Conservation (phyloP, 2,329 filamentous ascomycete species). For the Penicillium janthinellum region DNA sequence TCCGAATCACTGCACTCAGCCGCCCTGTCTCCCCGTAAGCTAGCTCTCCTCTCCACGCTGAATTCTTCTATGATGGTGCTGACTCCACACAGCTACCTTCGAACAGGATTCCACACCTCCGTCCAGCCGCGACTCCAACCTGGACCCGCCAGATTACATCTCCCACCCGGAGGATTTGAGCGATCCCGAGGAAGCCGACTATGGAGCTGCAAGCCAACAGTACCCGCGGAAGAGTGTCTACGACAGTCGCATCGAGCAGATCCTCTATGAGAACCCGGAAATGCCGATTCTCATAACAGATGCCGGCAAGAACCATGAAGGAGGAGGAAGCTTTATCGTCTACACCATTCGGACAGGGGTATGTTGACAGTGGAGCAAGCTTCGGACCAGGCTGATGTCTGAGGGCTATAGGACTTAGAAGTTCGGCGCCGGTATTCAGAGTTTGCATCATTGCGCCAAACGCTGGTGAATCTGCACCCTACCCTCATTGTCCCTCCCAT, state of each 20-base stretch:
- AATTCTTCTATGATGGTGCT: constrained; percentile 5
- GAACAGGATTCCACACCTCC: constrained; percentile 65
- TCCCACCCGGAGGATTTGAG: constrained; percentile 57
- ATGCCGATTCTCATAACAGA: constrained; percentile 89
- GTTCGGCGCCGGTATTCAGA: constrained; percentile 95
- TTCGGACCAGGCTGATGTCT: constrained; percentile 10
- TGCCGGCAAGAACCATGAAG: constrained; percentile 92
- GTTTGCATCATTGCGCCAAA: constrained; percentile 86
- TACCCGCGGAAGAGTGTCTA: constrained; percentile 74
- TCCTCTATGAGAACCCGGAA: constrained; percentile 91
- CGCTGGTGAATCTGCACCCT: constrained; percentile 86
- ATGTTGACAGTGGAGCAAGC: constrained; percentile 29
- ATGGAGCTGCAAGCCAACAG: constrained; percentile 50
- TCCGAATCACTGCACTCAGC: constrained; percentile 67
- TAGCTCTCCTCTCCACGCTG: background rate
- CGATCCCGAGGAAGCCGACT: constrained; percentile 61
- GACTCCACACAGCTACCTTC: constrained; percentile 50
- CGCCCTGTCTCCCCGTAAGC: constrained; percentile 55
- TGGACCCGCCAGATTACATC: constrained; percentile 63
- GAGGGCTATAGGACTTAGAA: constrained; percentile 75
- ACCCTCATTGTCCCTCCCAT: constrained; percentile 96
- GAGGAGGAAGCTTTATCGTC: constrained; percentile 89
- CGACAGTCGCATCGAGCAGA: constrained; percentile 94
- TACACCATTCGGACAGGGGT: constrained; percentile 96
- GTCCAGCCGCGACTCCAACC: constrained; percentile 71